Conservation (phyloP, 768 basidiomycete species). For the Russula vinacea region DNA sequence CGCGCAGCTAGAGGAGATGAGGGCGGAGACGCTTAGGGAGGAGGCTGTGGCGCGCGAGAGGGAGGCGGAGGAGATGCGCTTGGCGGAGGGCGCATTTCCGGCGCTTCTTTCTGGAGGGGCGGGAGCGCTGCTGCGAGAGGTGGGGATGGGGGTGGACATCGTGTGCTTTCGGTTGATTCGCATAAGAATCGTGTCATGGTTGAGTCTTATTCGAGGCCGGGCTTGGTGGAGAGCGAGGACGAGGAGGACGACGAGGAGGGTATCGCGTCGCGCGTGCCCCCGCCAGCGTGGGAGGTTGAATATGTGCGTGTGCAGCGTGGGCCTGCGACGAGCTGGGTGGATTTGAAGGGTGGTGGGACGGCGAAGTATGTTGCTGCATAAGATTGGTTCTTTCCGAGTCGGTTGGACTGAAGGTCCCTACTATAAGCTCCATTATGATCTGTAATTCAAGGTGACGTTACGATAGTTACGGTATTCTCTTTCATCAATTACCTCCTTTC, state of each 20-base stretch:
- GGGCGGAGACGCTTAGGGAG: too few species aligned
- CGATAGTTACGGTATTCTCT: too few species aligned
- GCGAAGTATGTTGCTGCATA: slow-evolving; percentile 21
- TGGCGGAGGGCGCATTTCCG: slow-evolving; percentile 26
- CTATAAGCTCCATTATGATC: too few species aligned
- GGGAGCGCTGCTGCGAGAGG: background rate
- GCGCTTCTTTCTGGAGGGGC: slow-evolving; percentile 4
- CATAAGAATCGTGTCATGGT: slow-evolving; percentile 16
- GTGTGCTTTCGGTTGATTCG: slow-evolving; percentile 19
- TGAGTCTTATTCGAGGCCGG: slow-evolving; percentile 11
- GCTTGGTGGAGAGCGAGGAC: background rate
- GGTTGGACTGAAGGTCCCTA: background rate
- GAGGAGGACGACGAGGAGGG: background rate
- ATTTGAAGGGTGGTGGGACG: slow-evolving; percentile 1
- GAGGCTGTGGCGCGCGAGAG: too few species aligned
- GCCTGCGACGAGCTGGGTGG: slow-evolving; percentile 17
- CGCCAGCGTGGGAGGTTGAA: slow-evolving; percentile 18
- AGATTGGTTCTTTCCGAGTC: background rate
- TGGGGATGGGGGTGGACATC: slow-evolving; percentile 4
- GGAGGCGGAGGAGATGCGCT: too few species aligned
- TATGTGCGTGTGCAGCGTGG: slow-evolving; percentile 19
- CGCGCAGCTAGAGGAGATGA: slow-evolving; percentile 8
- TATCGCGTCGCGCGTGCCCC: slow-evolving; percentile 4
- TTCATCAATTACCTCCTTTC: too few species aligned
- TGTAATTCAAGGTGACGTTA: too few species aligned